These are phyloP conservation scores for Penicillium aurantiogriseum DNA, from an alignment of 2,329 filamentous ascomycete genomes.

Conservation along the genomic window DNA sequence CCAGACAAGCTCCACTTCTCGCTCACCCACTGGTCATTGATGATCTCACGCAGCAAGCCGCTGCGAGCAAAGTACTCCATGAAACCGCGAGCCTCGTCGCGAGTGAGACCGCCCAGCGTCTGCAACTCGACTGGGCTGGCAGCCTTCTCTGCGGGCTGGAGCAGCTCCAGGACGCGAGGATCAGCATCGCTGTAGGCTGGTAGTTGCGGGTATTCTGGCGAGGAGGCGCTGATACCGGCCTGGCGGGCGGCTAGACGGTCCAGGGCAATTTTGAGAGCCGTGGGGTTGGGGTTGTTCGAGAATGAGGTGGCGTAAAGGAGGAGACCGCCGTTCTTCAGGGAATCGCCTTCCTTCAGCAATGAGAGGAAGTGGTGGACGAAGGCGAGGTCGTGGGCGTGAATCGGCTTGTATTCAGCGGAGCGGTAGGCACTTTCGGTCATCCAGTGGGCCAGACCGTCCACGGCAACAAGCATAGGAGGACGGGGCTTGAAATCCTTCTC, in stretches of 20 bases:
- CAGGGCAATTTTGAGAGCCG: slow-evolving; percentile 68
- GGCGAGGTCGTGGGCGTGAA: slow-evolving; percentile 83
- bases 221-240: slow-evolving; percentile 34
- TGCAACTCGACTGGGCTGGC: slow-evolving; percentile 46
- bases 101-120: slow-evolving; percentile 66
- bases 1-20: slow-evolving; percentile 84
- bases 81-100: slow-evolving; percentile 70
- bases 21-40: slow-evolving; percentile 69
- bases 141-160: slow-evolving; percentile 32
- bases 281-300: slow-evolving; percentile 65
- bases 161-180: slow-evolving; percentile 49
- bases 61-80: slow-evolving; percentile 94
- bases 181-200: slow-evolving; percentile 56
- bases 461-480: slow-evolving; percentile 67
- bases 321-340: slow-evolving; percentile 70
- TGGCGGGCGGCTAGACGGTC: slow-evolving; percentile 49
- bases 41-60: slow-evolving; percentile 68
- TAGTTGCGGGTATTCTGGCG: slow-evolving; percentile 47
- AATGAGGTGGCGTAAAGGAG: slow-evolving; percentile 71
- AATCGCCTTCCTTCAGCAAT: slow-evolving; percentile 52
- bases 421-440: slow-evolving; percentile 78
- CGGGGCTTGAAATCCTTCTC: slow-evolving; percentile 49
- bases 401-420: slow-evolving; percentile 64
- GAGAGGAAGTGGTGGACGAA: slow-evolving; percentile 73
- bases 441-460: slow-evolving; percentile 78